phyloP scores from a whole-genome alignment of 805 yeast genomes.

The Yarrowia deformans region DNA sequence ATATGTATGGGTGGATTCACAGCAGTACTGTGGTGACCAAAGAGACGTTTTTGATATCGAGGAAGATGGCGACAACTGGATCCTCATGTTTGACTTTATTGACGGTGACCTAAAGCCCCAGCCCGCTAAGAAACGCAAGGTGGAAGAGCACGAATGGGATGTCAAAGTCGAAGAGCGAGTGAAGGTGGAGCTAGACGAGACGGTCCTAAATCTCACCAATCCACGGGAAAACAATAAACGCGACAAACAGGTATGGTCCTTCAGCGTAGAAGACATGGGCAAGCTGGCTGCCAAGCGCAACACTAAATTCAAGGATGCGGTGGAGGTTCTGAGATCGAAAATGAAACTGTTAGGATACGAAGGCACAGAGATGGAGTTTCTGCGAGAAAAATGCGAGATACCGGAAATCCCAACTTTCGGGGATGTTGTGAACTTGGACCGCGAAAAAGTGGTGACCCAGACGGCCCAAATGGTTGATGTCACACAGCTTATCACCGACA shows the following conservation, averaged over 20 bases:
- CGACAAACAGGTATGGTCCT: conserved; percentile 4
- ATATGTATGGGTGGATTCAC: conserved; percentile 73
- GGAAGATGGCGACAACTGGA: conserved; percentile 55
- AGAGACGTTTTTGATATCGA: conserved; percentile 61
- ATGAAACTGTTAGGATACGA: conserved; percentile 67
- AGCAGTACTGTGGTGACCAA: conserved; percentile 44
- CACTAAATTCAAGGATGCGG: conserved; percentile 12
- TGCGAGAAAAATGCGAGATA: conserved; percentile 43
- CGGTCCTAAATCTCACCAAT: conserved; percentile 14
- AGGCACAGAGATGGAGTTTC: conserved; percentile 53
- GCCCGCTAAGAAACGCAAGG: conserved; percentile 8
- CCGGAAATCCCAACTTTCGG: conserved; percentile 52
- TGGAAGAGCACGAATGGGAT: not conserved
- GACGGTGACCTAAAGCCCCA: conserved; percentile 57
- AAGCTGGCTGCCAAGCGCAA: conserved; percentile 9
- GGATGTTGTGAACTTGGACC: not conserved
- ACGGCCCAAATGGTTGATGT: conserved; percentile 46
- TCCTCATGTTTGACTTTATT: conserved; percentile 76
- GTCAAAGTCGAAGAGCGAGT: conserved; percentile 7
- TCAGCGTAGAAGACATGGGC: conserved; percentile 18
- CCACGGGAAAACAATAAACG: conserved; percentile 25
- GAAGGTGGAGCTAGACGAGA: conserved; percentile 29
- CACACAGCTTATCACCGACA: conserved; percentile 57
- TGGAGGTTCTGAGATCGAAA: conserved; percentile 59
- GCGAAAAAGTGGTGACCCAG: not conserved